A percentile compares a stretch with the other conserved stretches of the same genome.
Conservation (phyloP, 768 basidiomycete genomes). For the Rhodotorula graminis region DNA sequence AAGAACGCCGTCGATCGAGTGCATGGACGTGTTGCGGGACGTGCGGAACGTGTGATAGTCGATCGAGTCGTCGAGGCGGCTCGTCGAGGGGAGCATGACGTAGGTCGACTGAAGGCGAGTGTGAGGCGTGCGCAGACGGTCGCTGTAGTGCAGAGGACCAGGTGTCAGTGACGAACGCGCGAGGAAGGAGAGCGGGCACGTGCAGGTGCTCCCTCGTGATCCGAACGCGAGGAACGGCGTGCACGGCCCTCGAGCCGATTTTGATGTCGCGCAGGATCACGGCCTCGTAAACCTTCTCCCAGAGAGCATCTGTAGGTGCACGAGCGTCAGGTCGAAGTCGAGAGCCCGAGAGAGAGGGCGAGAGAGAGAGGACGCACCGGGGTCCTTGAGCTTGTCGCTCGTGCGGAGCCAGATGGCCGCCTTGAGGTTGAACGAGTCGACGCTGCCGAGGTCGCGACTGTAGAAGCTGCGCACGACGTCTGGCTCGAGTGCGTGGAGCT, state of each 20-base stretch:
- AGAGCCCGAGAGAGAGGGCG: not conserved
- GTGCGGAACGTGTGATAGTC: not conserved
- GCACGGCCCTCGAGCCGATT: not conserved
- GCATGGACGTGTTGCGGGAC: not conserved
- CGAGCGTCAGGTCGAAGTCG: not conserved
- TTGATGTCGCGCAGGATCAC: not conserved
- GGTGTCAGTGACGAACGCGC: not conserved
- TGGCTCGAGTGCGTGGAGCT: not conserved
- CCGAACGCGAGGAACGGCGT: not conserved
- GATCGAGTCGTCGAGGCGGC: not conserved
- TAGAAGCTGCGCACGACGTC: not conserved
- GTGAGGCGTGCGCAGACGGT: not conserved
- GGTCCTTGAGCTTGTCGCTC: not conserved
- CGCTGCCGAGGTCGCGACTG: not conserved
- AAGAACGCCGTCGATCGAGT: too few species aligned
- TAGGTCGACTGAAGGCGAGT: not conserved
- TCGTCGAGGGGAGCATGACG: not conserved
- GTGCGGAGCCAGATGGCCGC: not conserved
- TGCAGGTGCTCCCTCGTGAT: not conserved
- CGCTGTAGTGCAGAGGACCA: not conserved
- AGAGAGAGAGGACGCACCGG: not conserved
- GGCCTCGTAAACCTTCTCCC: not conserved
- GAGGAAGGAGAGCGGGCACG: not conserved
- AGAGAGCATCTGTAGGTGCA: not conserved
- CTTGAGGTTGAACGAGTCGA: not conserved